Percentiles rank a stretch among this genome's conserved stretches.
phyloP scores from a whole-genome alignment of 495 filamentous ascomycete species.

The Peziza echinospora region DNA sequence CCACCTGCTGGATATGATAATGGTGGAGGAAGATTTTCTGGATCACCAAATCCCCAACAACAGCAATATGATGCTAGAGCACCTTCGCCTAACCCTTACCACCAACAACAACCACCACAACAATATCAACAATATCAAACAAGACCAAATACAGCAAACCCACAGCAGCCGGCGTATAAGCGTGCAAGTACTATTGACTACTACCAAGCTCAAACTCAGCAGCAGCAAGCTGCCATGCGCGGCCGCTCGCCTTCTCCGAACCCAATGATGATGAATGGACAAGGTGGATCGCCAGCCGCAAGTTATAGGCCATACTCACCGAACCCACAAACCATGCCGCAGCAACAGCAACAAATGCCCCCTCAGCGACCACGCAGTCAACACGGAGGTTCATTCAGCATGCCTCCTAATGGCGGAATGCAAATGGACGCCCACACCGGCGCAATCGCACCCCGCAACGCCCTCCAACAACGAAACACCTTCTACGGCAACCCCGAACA shows the following conservation, averaged over 20 bases:
- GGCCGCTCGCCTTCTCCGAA: neutral
- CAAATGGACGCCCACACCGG: neutral
- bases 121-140: neutral
- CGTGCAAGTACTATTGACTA: too few species aligned
- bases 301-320: neutral
- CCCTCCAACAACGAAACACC: neutral
- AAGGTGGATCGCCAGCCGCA: neutral
- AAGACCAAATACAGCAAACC: too few species aligned
- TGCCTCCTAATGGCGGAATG: too few species aligned
- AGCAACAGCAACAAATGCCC: neutral
- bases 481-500: neutral
- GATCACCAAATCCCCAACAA: neutral
- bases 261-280: neutral
- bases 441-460: neutral
- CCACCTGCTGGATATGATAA: slow-evolving; percentile 23
- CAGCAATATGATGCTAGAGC: neutral
- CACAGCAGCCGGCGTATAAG: too few species aligned
- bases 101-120: slow-evolving; percentile 1
- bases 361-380: neutral
- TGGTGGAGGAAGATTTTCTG: slow-evolving; percentile 14
- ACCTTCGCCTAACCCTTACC: slow-evolving; percentile 8
- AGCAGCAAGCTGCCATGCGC: neutral
- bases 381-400: neutral
- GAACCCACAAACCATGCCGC: neutral
- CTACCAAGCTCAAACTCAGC: neutral